phyloP scores from a whole-genome alignment of 164 flowering plant genomes.

The Brasenia schreberi region DNA sequence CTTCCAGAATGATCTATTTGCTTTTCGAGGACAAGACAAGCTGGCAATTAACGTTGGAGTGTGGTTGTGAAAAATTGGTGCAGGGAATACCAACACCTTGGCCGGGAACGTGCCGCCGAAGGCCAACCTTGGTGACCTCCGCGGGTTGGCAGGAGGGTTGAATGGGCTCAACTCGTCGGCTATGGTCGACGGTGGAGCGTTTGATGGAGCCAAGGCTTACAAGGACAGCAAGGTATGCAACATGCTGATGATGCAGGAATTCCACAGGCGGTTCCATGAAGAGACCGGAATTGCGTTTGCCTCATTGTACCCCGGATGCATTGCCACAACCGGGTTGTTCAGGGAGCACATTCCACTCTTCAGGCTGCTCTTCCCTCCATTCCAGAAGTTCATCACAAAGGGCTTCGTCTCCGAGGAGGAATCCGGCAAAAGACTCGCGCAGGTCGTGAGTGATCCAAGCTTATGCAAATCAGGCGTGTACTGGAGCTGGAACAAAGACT shows the following conservation, averaged over 20 bases:
- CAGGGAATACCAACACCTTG: constrained; percentile 94
- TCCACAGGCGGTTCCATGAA: constrained; percentile 90
- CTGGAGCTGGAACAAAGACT: constrained; percentile 98
- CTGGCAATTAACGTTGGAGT: no score
- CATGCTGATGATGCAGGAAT: constrained; percentile 99
- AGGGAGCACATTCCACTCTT: constrained; percentile 89
- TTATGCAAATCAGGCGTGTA: constrained; percentile 94
- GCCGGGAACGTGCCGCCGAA: constrained; percentile 98
- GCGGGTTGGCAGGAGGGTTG: constrained; percentile 89
- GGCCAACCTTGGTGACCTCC: constrained; percentile 93
- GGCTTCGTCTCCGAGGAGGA: constrained; percentile 91
- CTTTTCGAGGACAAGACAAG: no score
- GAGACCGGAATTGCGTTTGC: constrained; percentile 86
- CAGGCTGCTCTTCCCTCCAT: constrained; percentile 91
- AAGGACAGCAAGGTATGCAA: constrained; percentile 99
- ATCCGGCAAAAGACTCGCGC: constrained; percentile 85
- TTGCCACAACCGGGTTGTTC: constrained; percentile 86
- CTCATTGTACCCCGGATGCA: constrained; percentile 98
- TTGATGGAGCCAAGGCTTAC: constrained; percentile 98
- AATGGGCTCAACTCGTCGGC: constrained; percentile 70
- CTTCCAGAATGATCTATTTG: not conserved
- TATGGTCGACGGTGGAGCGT: constrained; percentile 93
- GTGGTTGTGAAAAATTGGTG: no score
- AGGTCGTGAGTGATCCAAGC: constrained; percentile 94
- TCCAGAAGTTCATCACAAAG: constrained; percentile 97